Evolutionary conservation across 2,329 filamentous ascomycete species (phyloP), one percentile per base, ranked within the genome.

Genomic region (Aspergillus aculeatinus): DNA sequence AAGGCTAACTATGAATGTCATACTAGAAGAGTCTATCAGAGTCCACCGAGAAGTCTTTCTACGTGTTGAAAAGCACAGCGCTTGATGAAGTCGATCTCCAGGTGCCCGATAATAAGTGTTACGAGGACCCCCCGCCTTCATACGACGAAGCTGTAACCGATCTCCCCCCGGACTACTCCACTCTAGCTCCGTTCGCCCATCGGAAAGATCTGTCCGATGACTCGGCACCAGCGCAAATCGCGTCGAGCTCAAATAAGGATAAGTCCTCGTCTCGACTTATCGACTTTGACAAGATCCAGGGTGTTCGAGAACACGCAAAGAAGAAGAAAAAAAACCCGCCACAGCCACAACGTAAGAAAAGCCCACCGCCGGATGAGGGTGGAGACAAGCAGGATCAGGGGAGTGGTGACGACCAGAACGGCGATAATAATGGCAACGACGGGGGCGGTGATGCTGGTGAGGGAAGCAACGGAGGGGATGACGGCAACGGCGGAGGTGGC

Each of bases 391-490:
- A 27, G 2, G 60, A 67, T 16, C 61, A 62, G 19, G 59, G 53
- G 9, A 52, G 51, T 10, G 63, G 63, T 12, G 59, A 61, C 19
- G 62, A 58, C 3, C 55, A 58, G 16, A 64, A 59, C 21, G 65
- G 49, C 48, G 80, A 55, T 21, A 29, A 12, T 29, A 10, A 80
- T 33, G 74, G 70, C 31, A 74, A 79, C 50, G 77, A 81, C 50
- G 79, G 82, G 31, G 79, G 82, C 33, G 71, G 68, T 12, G 67
- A 66, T 31, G 59, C 72, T 49, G 74, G 67, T 19, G 74, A 68
- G 66, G 69, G 77, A 70, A 67, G 65, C 49, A 69, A 61, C 35
- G 70, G 69, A 47, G 72, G 72, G 48, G 72, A 72, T 48, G 74
- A 72, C 33, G 76, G 69, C 16, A 74, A 67, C 11, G 71, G 67